These are phyloP conservation scores for Cadophora gregata DNA, from an alignment of 2,329 filamentous ascomycete species.

Conservation along the genomic window DNA sequence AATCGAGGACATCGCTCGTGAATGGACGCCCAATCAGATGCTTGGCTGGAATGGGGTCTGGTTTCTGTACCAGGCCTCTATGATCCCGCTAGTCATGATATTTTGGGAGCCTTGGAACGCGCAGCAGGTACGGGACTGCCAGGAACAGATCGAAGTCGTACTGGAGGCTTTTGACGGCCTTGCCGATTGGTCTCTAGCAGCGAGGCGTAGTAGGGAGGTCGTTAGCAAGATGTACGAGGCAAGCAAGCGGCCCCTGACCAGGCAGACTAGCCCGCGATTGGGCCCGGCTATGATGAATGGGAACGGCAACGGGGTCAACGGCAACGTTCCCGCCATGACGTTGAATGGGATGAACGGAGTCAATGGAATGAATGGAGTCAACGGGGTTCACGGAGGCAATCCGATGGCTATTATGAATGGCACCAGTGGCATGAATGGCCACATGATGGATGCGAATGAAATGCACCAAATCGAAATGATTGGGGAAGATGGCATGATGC, in stretches of 20 bases:
- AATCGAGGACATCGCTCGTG: slow-evolving; percentile 73
- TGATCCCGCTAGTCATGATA: slow-evolving; percentile 78
- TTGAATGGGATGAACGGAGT: slow-evolving; percentile 23
- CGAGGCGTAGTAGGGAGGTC: slow-evolving; percentile 66
- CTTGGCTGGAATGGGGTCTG: slow-evolving; percentile 82
- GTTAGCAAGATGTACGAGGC: slow-evolving; percentile 69
- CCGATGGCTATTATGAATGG: slow-evolving; percentile 25
- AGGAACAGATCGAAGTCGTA: slow-evolving; percentile 62
- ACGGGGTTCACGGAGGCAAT: slow-evolving; percentile 24
- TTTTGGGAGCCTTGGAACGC: slow-evolving; percentile 64
- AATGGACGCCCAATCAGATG: slow-evolving; percentile 76
- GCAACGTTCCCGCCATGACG: slow-evolving; percentile 12
- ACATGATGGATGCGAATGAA: slow-evolving; percentile 44
- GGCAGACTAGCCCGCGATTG: slow-evolving; percentile 43
- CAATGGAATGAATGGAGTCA: slow-evolving; percentile 27
- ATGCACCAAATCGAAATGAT: slow-evolving; percentile 51
- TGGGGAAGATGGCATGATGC: slow-evolving; percentile 57
- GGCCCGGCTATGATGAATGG: slow-evolving; percentile 45
- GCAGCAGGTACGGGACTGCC: slow-evolving; percentile 50
- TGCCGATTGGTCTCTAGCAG: slow-evolving; percentile 69
- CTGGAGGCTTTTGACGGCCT: slow-evolving; percentile 67
- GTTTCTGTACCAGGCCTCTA: slow-evolving; percentile 81
- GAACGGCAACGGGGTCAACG: slow-evolving; percentile 15
- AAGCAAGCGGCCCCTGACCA: slow-evolving; percentile 40
- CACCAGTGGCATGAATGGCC: slow-evolving; percentile 29